Base-by-base conservation (phyloP, 345 rosid species). In the Adansonia digitata region DNA sequence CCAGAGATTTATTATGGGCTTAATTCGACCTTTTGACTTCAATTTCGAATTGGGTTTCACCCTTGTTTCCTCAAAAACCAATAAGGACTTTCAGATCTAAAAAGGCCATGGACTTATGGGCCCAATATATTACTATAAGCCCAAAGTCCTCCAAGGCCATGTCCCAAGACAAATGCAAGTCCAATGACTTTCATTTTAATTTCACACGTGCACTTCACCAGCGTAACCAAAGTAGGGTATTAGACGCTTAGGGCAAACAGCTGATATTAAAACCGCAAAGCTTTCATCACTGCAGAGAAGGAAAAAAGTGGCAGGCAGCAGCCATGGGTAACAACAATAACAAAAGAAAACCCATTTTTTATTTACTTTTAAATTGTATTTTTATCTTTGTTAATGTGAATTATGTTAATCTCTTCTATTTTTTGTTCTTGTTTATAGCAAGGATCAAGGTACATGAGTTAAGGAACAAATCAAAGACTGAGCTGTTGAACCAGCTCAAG, bases 391-490 rank as follows among this genome's bases (percentile, higher is more conserved):
- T 10, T 46, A 15, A 11, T 18, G 4, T 14, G 10, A 17, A 4
- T 56, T 64, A 1, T 57, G 39, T 9, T 26, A 12, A 1, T 29
- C 15, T 26, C 42, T 13, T 31, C 31, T 42, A 2, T 35, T 26
- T 26, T 51, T 20, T 53, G 5, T 29, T 10, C 4, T 29, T 22
- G 49, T 61, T n/a, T 66, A 78, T 72, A 84, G 91, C 89, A 9
- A 84, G 88, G 67, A 84, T 85, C 60, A 87, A 85, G 84, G 91
- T 85, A 46, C 91, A 87, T 57, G 88, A 87, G 77, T n/a, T n/a
- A n/a, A n/a, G n/a, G n/a, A n/a, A n/a, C n/a, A n/a, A n/a, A n/a
- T n/a, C n/a, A n/a, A n/a, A n/a, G n/a, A n/a, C n/a, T n/a, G n/a
- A n/a, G n/a, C n/a, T n/a, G n/a, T n/a, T n/a, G n/a, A n/a, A n/a